Conservation (phyloP, 352 stramenopile species). For the Globisporangium takayamanum region DNA sequence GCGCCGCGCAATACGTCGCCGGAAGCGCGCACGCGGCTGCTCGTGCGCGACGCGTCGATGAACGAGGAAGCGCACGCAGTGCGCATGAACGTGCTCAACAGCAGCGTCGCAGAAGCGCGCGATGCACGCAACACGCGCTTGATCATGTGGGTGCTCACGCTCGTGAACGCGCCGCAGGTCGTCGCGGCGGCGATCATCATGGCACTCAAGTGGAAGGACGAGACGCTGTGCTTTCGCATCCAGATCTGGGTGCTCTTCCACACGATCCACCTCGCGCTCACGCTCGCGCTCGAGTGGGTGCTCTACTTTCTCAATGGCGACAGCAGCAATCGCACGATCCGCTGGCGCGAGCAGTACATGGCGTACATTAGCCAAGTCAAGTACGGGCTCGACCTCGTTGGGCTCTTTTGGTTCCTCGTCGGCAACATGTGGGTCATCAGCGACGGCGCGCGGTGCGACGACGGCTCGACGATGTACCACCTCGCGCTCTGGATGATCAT, state of each 20-base stretch:
- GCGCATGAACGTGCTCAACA: slow-evolving; percentile 81
- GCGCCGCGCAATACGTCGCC: slow-evolving; percentile 7
- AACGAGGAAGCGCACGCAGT: slow-evolving; percentile 74
- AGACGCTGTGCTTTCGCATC: slow-evolving; percentile 76
- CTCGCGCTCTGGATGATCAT: slow-evolving; percentile 89
- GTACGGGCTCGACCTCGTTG: slow-evolving; percentile 68
- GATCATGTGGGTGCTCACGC: slow-evolving; percentile 72
- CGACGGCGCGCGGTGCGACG: slow-evolving; percentile 72
- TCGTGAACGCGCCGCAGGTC: slow-evolving; percentile 77
- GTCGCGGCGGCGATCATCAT: slow-evolving; percentile 48
- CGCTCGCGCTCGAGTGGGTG: slow-evolving; percentile 64
- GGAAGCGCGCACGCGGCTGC: slow-evolving; percentile 26
- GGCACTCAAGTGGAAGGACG: slow-evolving; percentile 56
- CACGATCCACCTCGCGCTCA: slow-evolving; percentile 60
- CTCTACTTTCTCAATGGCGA: slow-evolving; percentile 68
- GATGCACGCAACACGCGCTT: slow-evolving; percentile 73
- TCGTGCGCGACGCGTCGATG: slow-evolving; percentile 19
- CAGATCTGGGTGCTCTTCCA: slow-evolving; percentile 81
- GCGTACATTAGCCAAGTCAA: slow-evolving; percentile 65
- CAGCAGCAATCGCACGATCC: slow-evolving; percentile 46
- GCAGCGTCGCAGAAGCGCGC: slow-evolving; percentile 69
- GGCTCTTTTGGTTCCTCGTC: slow-evolving; percentile 84
- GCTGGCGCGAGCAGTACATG: slow-evolving; percentile 66
- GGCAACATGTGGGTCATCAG: slow-evolving; percentile 88
- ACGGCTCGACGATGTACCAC: slow-evolving; percentile 73